Evolutionary conservation across 768 basidiomycete genomes (phyloP).

Genomic region (Leucocoprinus birnbaumii): DNA sequence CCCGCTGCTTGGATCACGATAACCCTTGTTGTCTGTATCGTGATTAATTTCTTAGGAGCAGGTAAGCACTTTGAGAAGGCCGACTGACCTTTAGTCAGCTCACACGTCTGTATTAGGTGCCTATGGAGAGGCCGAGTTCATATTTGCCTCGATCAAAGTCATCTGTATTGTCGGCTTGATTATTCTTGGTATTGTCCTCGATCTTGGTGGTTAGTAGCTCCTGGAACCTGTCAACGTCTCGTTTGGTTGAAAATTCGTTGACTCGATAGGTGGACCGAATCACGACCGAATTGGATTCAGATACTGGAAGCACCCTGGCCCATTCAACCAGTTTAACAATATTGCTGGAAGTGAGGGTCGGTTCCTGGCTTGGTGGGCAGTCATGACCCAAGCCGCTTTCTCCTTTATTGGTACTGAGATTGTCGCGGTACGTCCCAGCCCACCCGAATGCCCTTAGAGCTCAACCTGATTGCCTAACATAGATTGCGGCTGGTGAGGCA

Average conservation of each 20-base stretch:
- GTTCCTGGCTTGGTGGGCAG: constrained; percentile 62
- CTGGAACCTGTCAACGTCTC: too few relatives aligned
- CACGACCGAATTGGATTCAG: constrained; percentile 73
- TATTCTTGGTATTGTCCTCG: constrained; percentile 70
- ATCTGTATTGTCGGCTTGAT: constrained; percentile 74
- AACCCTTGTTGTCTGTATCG: constrained; percentile 70
- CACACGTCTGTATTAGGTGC: constrained; percentile 37
- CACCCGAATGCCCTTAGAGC: too few relatives aligned
- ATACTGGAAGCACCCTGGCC: constrained; percentile 88
- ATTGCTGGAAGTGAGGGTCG: constrained; percentile 70
- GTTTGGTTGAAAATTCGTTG: too few relatives aligned
- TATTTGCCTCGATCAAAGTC: constrained; percentile 93
- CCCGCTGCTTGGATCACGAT: constrained; percentile 81
- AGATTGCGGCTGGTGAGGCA: constrained; percentile 89
- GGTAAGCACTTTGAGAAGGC: constrained; percentile 34
- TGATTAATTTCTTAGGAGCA: constrained; percentile 74
- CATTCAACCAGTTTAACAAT: constrained; percentile 69
- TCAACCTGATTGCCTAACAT: not conserved
- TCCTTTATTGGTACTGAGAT: constrained; percentile 94
- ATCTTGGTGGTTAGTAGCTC: constrained; percentile 59
- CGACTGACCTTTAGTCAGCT: not conserved
- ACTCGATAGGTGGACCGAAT: constrained; percentile 62
- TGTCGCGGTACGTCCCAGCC: constrained; percentile 79
- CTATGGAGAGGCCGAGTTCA: constrained; percentile 85
- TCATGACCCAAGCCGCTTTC: constrained; percentile 85